Evolutionary conservation across 805 yeast genomes (phyloP), one percentile per base, ranked within the genome.

Genomic region (Wickerhamia fluorescens): DNA sequence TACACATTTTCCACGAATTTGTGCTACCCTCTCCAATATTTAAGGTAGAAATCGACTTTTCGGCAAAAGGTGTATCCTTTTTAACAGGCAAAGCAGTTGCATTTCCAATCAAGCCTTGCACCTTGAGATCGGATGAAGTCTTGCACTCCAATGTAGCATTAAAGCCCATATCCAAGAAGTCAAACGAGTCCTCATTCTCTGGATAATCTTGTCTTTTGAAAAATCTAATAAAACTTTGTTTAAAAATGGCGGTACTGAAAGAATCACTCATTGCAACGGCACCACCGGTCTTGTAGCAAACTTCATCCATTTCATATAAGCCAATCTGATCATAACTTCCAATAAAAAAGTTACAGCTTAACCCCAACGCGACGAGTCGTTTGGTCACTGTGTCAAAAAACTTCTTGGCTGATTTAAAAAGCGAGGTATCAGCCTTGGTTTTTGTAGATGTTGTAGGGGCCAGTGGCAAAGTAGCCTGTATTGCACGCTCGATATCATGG

Each of bases 291-390:
- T 61, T 61, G 42, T 66, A 62, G 28, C 73, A 58, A 7, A 77
- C 51, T 10, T 66, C 58, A 34, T 73, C 77, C 85, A 78, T 78
- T 47, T 78, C 86, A 37, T 56, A 69, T 18, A 78, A 55, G 1
- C 86, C 86, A 24, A 75, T 66, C 49, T 78, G 86, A 49, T 78
- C 85, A 47, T 77, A 77, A 8, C 78, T 66, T 10, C 85, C 85
- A 33, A 75, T 67, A 38, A 76, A 75, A 13, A 76, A 48, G 42
- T 75, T 72, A 25, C 76, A 58, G 5, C 75, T 58, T 30, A 73
- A 68, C 1, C 83, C 82, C 37, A 66, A 61, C 4, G 54, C 38
- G 0, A 74, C 64, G 14, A 73, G 58, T 11, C 45, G 47, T 15
- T 59, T 56, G 3, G 82, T 71, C n/a, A 78, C 48, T 6, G 55